Conservation (phyloP, 2,329 filamentous ascomycete species). For the Aquanectria penicillioides region DNA sequence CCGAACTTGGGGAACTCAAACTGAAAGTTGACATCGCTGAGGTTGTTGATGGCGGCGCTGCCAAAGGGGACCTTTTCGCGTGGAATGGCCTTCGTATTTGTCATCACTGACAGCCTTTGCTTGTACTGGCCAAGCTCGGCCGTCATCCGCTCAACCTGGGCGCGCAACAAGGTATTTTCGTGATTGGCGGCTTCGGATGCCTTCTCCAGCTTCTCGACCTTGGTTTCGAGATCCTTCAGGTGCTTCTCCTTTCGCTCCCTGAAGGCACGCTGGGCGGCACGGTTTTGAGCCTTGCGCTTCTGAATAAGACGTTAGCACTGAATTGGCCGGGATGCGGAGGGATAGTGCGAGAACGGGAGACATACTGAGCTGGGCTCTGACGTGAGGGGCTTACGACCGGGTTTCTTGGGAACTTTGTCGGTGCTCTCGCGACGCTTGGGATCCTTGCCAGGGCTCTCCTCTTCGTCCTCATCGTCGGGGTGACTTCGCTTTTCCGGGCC, state of each 20-base stretch:
- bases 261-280: constrained; percentile 92
- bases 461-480: constrained; percentile 76
- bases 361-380: constrained; percentile 95
- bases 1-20: constrained; percentile 98
- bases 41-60: constrained; percentile 63
- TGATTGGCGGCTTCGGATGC: constrained; percentile 83
- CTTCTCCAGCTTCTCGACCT: constrained; percentile 82
- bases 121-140: constrained; percentile 89
- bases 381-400: constrained; percentile 93
- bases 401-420: constrained; percentile 92
- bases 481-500: constrained; percentile 77
- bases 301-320: constrained; percentile 49
- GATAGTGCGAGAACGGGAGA: constrained; percentile 37
- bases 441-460: constrained; percentile 55
- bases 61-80: constrained; percentile 57
- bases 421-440: constrained; percentile 82
- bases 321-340: neutral
- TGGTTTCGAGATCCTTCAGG: constrained; percentile 83
- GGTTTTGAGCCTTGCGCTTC: constrained; percentile 97
- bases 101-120: constrained; percentile 77
- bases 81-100: constrained; percentile 45
- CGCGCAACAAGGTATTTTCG: constrained; percentile 84
- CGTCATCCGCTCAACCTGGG: constrained; percentile 89
- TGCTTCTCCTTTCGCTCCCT: constrained; percentile 95
- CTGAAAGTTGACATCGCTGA: constrained; percentile 83